Evolutionary conservation across 192 early-diverging fungal species (phyloP).

Genomic region (Jimgerdemannia flammicorona): DNA sequence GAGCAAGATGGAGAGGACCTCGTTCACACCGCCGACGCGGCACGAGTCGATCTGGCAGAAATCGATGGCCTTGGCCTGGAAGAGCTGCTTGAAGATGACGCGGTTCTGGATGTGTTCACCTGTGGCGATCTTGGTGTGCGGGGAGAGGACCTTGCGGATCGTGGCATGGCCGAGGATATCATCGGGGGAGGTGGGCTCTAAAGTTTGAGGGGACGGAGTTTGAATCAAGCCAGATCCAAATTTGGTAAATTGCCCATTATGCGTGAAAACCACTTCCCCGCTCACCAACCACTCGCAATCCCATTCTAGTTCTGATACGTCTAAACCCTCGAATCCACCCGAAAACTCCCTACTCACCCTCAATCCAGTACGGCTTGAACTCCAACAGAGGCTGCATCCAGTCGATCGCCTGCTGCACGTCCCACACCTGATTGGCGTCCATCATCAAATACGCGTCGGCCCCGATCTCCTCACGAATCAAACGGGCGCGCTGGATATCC

Average conservation of each 20-base stretch:
- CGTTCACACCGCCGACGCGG: slow-evolving; percentile 35
- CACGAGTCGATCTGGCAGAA: slow-evolving; percentile 36
- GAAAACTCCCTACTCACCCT: slow-evolving; percentile 5
- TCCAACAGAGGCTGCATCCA: slow-evolving; percentile 38
- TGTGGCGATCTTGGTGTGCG: slow-evolving; percentile 28
- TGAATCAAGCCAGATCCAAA: background rate
- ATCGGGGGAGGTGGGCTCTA: slow-evolving; percentile 37
- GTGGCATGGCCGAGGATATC: slow-evolving; percentile 37
- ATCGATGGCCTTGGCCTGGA: slow-evolving; percentile 37
- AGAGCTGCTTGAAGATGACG: slow-evolving; percentile 36
- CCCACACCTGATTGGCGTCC: slow-evolving; percentile 50
- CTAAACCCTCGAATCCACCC: too few relatives aligned
- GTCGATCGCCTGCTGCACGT: slow-evolving; percentile 41
- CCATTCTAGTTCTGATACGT: background rate
- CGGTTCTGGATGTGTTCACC: slow-evolving; percentile 39
- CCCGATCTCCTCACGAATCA: slow-evolving; percentile 41
- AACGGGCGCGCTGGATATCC: slow-evolving; percentile 34
- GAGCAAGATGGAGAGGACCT: slow-evolving; percentile 29
- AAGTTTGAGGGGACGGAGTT: too few relatives aligned
- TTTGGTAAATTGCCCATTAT: background rate
- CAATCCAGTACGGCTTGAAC: slow-evolving; percentile 42
- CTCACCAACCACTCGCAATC: background rate
- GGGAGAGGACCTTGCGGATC: slow-evolving; percentile 32
- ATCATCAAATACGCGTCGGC: slow-evolving; percentile 39
- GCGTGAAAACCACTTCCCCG: too few relatives aligned